A percentile compares a stretch with the other conserved stretches of the same genome.
Evolutionary conservation across 805 yeast genomes (phyloP).

Genomic region (Naumovozyma castellii): DNA sequence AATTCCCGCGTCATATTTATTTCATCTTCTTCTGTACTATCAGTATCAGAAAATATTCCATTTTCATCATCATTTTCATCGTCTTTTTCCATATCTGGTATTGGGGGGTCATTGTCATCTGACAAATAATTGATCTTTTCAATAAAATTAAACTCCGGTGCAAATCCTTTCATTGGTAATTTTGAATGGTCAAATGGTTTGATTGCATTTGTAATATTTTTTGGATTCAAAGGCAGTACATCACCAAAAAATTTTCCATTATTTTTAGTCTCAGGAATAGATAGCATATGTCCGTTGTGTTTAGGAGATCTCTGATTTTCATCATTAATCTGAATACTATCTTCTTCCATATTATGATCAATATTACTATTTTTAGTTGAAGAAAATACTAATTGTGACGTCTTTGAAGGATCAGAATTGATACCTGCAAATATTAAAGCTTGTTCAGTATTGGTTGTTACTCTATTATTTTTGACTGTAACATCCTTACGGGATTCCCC

Average conservation of each 20-base stretch:
- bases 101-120: neutral
- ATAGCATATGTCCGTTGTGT: no score
- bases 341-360: no score
- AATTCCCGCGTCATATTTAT: neutral
- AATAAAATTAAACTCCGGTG: neutral
- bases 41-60: no score
- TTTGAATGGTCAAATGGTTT: neutral
- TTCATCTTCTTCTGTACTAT: constrained; percentile 1
- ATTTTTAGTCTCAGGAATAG: no score
- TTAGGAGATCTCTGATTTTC: no score
- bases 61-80: no score
- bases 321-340: no score
- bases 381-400: constrained; percentile 9
- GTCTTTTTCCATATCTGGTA: neutral
- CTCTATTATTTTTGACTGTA: constrained; percentile 1
- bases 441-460: constrained; percentile 15
- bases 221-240: no score
- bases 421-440: constrained; percentile 22
- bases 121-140: neutral
- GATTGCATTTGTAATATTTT: neutral
- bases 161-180: neutral
- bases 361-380: neutral
- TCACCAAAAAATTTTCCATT: no score
- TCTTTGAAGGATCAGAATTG: constrained; percentile 7
- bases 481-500: neutral